Evolutionary conservation across 345 rosid species (phyloP).

Genomic region (Salix brachista): DNA sequence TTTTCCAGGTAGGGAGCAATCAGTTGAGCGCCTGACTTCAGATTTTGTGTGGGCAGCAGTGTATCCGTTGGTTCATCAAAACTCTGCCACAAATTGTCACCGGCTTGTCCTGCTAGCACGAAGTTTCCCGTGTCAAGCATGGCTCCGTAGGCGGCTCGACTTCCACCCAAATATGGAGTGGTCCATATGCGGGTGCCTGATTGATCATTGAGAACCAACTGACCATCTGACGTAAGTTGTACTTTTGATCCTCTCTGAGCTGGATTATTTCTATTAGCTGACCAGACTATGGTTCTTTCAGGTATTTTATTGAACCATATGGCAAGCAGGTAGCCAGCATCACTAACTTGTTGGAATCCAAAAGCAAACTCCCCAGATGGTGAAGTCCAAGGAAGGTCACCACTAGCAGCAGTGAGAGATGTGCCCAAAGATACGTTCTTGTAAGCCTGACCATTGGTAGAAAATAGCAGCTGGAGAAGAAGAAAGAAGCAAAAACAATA

Average conservation of each 20-base stretch:
- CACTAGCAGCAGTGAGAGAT: slow-evolving; percentile 16
- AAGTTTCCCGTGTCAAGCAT: slow-evolving; percentile 59
- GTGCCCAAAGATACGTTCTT: slow-evolving; percentile 23
- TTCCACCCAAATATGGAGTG: not conserved
- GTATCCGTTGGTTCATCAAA: slow-evolving; percentile 54
- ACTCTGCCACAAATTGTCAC: slow-evolving; percentile 37
- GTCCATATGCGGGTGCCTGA: slow-evolving; percentile 30
- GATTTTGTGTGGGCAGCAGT: slow-evolving; percentile 41
- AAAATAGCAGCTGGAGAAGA: slow-evolving; percentile 14
- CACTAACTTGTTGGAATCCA: slow-evolving; percentile 33
- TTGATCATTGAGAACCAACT: slow-evolving; percentile 34
- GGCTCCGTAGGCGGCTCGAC: slow-evolving; percentile 32
- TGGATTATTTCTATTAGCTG: slow-evolving; percentile 32
- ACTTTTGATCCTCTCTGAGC: slow-evolving; percentile 28
- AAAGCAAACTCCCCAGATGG: slow-evolving; percentile 50
- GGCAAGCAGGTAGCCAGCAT: slow-evolving; percentile 26
- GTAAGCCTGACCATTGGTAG: slow-evolving; percentile 21
- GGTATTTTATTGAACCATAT: slow-evolving; percentile 43
- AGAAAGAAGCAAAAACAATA: not conserved
- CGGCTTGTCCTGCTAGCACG: slow-evolving; percentile 20
- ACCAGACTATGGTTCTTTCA: slow-evolving; percentile 46
- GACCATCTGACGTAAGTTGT: slow-evolving; percentile 30
- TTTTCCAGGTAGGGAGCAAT: slow-evolving; percentile 24
- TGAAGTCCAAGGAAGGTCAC: slow-evolving; percentile 31
- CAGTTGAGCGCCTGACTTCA: slow-evolving; percentile 14